These are phyloP conservation scores for Epithemia pelagica DNA, from an alignment of 108 stramenopile genomes.

Conservation along the genomic window DNA sequence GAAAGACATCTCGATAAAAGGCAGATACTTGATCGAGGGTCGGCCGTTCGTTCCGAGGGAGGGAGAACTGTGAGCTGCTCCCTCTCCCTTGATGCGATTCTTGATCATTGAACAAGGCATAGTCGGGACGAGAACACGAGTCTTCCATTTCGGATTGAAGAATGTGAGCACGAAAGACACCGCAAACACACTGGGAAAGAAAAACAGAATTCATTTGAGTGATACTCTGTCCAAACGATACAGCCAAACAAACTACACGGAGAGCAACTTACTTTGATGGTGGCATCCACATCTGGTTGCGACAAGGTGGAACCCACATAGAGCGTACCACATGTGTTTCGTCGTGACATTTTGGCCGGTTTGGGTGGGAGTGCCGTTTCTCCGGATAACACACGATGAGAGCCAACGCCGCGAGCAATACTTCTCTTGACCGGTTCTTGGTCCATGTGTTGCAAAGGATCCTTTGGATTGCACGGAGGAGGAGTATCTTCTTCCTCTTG, in stretches of 20 bases:
- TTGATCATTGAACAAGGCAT: slow-evolving; percentile 12
- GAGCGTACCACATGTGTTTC: slow-evolving; percentile 90
- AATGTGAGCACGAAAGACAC: slow-evolving; percentile 86
- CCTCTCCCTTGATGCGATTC: slow-evolving; percentile 10
- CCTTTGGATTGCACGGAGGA: background rate
- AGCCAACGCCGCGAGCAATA: background rate
- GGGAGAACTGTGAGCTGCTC: background rate
- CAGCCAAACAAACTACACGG: slow-evolving; percentile 1
- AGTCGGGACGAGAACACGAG: slow-evolving; percentile 39
- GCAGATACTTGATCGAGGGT: slow-evolving; percentile 57
- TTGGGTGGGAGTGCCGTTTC: background rate
- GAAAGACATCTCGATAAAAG: slow-evolving; percentile 83
- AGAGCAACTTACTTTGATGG: slow-evolving; percentile 66
- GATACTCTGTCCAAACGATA: too few species aligned
- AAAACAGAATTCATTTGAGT: too few species aligned
- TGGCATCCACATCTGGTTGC: slow-evolving; percentile 91
- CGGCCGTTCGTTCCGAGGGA: background rate
- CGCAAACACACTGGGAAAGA: slow-evolving; percentile 70
- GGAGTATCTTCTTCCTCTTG: slow-evolving; percentile 5
- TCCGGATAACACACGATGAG: background rate
- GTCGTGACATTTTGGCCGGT: slow-evolving; percentile 40
- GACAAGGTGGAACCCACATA: slow-evolving; percentile 84
- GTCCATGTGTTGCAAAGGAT: background rate
- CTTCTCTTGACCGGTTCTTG: background rate
- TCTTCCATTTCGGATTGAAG: slow-evolving; percentile 30